These are phyloP conservation scores for Cordyceps fumosorosea DNA, from an alignment of 2,329 filamentous ascomycete genomes.

Conservation along the genomic window DNA sequence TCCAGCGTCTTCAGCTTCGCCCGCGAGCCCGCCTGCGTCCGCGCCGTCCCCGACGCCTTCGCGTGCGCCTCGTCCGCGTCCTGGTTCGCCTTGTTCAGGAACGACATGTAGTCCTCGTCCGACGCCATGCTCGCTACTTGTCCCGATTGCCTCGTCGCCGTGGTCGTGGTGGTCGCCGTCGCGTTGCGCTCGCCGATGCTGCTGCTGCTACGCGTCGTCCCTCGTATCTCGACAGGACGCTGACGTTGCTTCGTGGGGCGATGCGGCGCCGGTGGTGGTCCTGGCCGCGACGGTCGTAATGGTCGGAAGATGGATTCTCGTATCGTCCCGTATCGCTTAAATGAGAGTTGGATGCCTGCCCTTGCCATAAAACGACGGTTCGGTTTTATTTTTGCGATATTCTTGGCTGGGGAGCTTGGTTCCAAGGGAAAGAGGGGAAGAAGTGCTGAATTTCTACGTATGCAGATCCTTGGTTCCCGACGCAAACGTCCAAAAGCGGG, in stretches of 20 bases:
- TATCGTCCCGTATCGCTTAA: not conserved
- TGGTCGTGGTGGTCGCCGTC: not conserved
- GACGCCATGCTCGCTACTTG: slow-evolving; percentile 52
- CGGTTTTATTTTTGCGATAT: not conserved
- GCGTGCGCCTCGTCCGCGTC: slow-evolving; percentile 59
- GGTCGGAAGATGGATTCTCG: not conserved
- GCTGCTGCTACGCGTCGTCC: not conserved
- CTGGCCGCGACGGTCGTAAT: not conserved
- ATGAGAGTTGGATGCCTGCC: not conserved
- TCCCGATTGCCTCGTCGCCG: not conserved
- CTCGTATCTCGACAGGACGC: slow-evolving; percentile 1
- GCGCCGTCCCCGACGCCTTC: slow-evolving; percentile 22
- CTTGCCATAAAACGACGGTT: not conserved
- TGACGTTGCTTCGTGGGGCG: slow-evolving; percentile 12
- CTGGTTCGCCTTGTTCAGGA: slow-evolving; percentile 80
- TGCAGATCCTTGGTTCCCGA: slow-evolving; percentile 7
- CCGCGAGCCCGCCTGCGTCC: slow-evolving; percentile 16
- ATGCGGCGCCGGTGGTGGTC: not conserved
- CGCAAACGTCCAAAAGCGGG: slow-evolving; percentile 18
- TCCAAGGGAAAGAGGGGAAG: not conserved
- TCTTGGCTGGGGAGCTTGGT: not conserved
- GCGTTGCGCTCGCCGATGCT: not conserved
- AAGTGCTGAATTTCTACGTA: not conserved
- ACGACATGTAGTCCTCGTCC: slow-evolving; percentile 77
- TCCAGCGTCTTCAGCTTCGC: slow-evolving; percentile 46